Conservation (phyloP, 352 stramenopile species). For the Globisporangium sylvaticum region DNA sequence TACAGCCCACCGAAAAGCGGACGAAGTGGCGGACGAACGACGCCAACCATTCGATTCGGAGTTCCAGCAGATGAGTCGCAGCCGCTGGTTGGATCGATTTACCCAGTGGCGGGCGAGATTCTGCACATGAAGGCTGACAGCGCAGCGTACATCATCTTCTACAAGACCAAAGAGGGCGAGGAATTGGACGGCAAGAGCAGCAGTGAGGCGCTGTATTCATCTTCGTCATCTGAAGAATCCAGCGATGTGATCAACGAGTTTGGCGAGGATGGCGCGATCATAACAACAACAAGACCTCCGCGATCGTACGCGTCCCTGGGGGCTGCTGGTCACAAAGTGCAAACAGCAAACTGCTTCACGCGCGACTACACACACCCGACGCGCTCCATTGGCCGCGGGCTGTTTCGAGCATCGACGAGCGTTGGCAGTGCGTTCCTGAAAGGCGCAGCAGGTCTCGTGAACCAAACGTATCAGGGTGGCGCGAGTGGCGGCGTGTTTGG, state of each 20-base stretch:
- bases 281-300: conserved; percentile 27
- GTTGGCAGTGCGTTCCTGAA: conserved; percentile 84
- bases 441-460: conserved; percentile 73
- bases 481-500: conserved; percentile 82
- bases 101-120: conserved; percentile 67
- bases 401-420: conserved; percentile 83
- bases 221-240: conserved; percentile 44
- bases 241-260: conserved; percentile 29
- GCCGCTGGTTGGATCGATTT: conserved; percentile 61
- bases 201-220: conserved; percentile 36
- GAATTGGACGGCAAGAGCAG: conserved; percentile 30
- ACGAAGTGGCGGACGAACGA: conserved; percentile 45
- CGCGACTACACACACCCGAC: conserved; percentile 78
- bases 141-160: conserved; percentile 87
- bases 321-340: conserved; percentile 81
- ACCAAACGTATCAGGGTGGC: conserved; percentile 84
- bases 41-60: conserved; percentile 53
- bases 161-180: conserved; percentile 52
- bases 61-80: conserved; percentile 57
- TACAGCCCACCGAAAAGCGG: conserved; percentile 33
- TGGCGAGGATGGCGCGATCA: conserved; percentile 29
- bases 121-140: conserved; percentile 70
- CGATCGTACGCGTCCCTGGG: conserved; percentile 78
- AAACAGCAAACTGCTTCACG: conserved; percentile 84
- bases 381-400: conserved; percentile 67